Evolutionary conservation across 805 yeast species (phyloP).

Genomic region (Schizosaccharomyces cryophilus): DNA sequence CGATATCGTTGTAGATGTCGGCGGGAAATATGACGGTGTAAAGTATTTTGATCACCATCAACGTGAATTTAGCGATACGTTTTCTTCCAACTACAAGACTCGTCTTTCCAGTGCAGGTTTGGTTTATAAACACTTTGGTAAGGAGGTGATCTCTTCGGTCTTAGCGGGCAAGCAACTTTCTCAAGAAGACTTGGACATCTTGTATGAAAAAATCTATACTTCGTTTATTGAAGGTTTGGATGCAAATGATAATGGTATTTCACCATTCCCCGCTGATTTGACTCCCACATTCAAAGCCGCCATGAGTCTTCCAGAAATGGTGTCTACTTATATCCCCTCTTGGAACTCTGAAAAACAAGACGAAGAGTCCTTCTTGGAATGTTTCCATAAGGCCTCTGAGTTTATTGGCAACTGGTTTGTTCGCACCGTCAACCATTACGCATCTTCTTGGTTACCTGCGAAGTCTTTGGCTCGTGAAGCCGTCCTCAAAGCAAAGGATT

Average conservation of each 20-base stretch:
- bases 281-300: slow-evolving; percentile 41
- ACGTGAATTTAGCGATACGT: slow-evolving; percentile 62
- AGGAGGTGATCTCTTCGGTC: slow-evolving; percentile 16
- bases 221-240: slow-evolving; percentile 79
- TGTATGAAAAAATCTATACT: slow-evolving; percentile 56
- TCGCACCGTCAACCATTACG: slow-evolving; percentile 41
- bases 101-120: slow-evolving; percentile 86
- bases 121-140: slow-evolving; percentile 39
- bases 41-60: slow-evolving; percentile 93
- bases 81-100: slow-evolving; percentile 35
- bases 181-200: slow-evolving; percentile 10
- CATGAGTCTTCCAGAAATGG: slow-evolving; percentile 54
- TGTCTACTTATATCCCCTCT: slow-evolving; percentile 12
- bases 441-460: slow-evolving; percentile 81
- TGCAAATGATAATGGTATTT: slow-evolving; percentile 87
- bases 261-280: slow-evolving; percentile 34
- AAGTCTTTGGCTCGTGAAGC: slow-evolving; percentile 53
- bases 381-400: slow-evolving; percentile 44
- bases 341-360: slow-evolving; percentile 1
- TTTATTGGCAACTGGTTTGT: slow-evolving; percentile 67
- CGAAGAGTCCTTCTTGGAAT: slow-evolving; percentile 35
- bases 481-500: slow-evolving; percentile 39
- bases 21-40: slow-evolving; percentile 59
- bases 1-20: slow-evolving; percentile 82
- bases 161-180: background rate